Percentiles rank a stretch among this genome's conserved stretches.
Conservation (phyloP, 768 basidiomycete genomes). For the Russula ochroleuca region DNA sequence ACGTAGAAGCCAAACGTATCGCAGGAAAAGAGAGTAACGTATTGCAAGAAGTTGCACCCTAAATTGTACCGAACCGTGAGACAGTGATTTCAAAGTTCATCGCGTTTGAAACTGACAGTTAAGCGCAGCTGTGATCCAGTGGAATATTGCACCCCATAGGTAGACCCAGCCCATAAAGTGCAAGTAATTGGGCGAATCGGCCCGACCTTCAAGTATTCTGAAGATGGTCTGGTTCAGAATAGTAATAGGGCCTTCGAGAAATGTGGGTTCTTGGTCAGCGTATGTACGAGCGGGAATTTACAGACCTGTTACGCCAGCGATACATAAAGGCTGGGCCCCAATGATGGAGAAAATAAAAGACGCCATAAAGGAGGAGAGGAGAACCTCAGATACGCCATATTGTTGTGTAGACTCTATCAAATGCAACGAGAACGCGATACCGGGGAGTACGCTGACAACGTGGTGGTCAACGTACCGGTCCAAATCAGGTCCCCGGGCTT, state of each 20-base stretch:
- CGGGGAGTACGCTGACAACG: constrained; percentile 66
- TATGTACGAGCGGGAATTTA: not conserved
- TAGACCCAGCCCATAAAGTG: constrained; percentile 93
- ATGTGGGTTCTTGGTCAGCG: not conserved
- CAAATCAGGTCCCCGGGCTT: not conserved
- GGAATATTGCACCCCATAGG: constrained; percentile 81
- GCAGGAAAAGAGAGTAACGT: constrained; percentile 86
- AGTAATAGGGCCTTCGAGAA: constrained; percentile 72
- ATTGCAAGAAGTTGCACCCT: constrained; percentile 83
- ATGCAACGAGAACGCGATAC: constrained; percentile 88
- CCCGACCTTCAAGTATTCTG: constrained; percentile 56
- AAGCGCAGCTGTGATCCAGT: constrained; percentile 74
- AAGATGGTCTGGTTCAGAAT: constrained; percentile 90
- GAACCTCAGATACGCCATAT: constrained; percentile 86
- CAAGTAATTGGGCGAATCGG: constrained; percentile 67
- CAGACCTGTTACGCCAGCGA: constrained; percentile 84
- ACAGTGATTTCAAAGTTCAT: constrained; percentile 25
- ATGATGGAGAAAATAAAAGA: constrained; percentile 84
- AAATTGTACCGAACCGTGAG: not conserved
- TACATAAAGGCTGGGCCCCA: constrained; percentile 86
- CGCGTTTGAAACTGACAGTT: constrained; percentile 49
- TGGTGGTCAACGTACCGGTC: not conserved
- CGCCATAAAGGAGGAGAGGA: constrained; percentile 82
- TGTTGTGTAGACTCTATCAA: constrained; percentile 86
- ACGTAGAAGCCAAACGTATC: constrained; percentile 94